Evolutionary conservation across 352 stramenopile genomes (phyloP), one percentile per base, ranked within the genome.

Genomic region (Nothophytophthora sp.): DNA sequence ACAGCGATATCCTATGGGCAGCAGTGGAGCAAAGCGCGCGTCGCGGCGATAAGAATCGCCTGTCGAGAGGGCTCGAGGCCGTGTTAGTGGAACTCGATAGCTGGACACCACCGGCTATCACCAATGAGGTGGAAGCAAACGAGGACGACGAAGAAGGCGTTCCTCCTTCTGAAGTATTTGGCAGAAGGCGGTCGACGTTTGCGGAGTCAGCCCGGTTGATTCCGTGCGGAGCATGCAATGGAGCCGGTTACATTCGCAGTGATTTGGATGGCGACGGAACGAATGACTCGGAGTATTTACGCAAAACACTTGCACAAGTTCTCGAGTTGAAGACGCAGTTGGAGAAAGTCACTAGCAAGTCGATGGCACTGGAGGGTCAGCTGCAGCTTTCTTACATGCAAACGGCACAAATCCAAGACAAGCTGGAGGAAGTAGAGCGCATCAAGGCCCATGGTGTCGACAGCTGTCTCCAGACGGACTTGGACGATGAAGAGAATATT

Each of bases 1-100:
- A 84, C 50, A 86, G 82, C 39, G 75, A 89, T 20, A 47, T 81
- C 33, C 50, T 89, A 3, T 89, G 77, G 77, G 49, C 71, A 18
- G 75, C 70, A 1, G 75, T 86, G 3, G 67, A 84, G 49, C 40
- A 68, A 33, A 78, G 70, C 25, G 70, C 63, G 25, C 72, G 73
- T 29, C 59, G 57, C 7, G 53, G 62, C 15, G 60, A 74, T 25
- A 83, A 83, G 25, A 50, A 32, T 1, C 70, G 77, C 4, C 51
- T 63, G 13, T 65, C 70, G 9, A 53, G 65, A 36, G 75, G 77
- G 0, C 37, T 89, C 5, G 75, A 85, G 42, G 73, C 75, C 19
- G n/a, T 81, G 1, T 20, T 89, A 1, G 20, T 55, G 1, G 60
- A 78, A 15, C 32, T 81, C 23, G 72, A 82, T 42, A 55, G 2